Evolutionary conservation across 2,329 filamentous ascomycete species (phyloP), one percentile per base, ranked within the genome.

Genomic region (Rugonectria rugulosa): DNA sequence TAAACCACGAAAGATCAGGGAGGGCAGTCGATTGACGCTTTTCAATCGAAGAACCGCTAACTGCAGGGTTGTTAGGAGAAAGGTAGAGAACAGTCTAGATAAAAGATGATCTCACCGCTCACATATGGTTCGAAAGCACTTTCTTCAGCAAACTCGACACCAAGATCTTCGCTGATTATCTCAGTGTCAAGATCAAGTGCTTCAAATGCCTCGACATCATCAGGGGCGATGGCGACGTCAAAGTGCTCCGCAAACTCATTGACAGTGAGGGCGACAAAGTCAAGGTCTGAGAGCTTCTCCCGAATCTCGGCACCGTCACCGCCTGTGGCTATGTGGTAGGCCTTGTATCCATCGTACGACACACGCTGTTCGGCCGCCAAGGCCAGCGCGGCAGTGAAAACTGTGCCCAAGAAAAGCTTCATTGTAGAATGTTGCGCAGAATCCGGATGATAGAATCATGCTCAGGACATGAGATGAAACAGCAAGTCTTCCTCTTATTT

Each of bases 1-100:
- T 74, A 69, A 84, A 85, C 77, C 79, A 85, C 34, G 60, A 52
- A 10, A 61, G 19, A 17, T 44, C 49, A 7, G 60, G 60, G 8
- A 59, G 40, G 6, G 56, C 45, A 23, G 46, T 23, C 2, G 45
- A 32, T 49, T 46, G 57, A 11, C 38, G 41, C 12, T 15, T 27
- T 6, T 27, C 12, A 3, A 32, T n/a, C 5, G 37, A 31, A 6
- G 17, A 19, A 2, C 34, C 19, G 36, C 24, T 46, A 5, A 32
- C 29, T 49, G 43, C 0, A 34, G 6, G 5, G 6, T 4, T 11
- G 12, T 9, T 40, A 15, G 23, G 6, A 9, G 6, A 15, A 2
- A 9, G 8, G 26, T 2, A 5, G 17, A 2, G 1, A 21, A 8
- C 14, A 6, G 10, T 11, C 19, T 17, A n/a, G n/a, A n/a, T n/a